Percentiles rank a stretch among this genome's conserved stretches.
These are phyloP conservation scores for Fusarium sp. DNA, from an alignment of 2,329 filamentous ascomycete genomes.

Conservation along the genomic window DNA sequence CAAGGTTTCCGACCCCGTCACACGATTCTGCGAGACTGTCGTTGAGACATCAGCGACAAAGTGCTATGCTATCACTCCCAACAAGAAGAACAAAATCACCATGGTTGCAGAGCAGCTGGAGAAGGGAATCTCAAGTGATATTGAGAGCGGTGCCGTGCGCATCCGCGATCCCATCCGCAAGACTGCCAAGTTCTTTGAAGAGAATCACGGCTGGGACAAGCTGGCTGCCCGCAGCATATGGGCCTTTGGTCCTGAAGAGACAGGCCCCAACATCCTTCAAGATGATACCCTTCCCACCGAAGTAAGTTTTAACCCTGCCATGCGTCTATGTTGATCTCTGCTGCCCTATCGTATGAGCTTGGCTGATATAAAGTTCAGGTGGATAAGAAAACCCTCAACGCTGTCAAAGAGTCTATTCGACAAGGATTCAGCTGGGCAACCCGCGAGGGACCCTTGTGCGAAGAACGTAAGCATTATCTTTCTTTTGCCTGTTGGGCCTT, in stretches of 20 bases:
- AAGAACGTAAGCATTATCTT: constrained; percentile 81
- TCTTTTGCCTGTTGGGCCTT: constrained; percentile 4
- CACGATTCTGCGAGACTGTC: constrained; percentile 96
- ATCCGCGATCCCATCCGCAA: constrained; percentile 94
- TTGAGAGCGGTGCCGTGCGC: constrained; percentile 88
- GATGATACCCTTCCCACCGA: constrained; percentile 96
- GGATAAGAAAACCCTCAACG: constrained; percentile 89
- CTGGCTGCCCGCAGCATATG: constrained; percentile 95
- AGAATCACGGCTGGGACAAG: constrained; percentile 97
- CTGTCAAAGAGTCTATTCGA: constrained; percentile 90
- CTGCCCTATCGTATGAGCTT: constrained; percentile 16
- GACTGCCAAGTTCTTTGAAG: constrained; percentile 96
- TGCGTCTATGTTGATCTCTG: background rate
- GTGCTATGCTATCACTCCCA: constrained; percentile 96
- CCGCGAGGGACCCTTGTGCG: constrained; percentile 93
- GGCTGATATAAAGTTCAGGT: constrained; percentile 64
- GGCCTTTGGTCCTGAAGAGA: constrained; percentile 97
- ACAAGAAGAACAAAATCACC: constrained; percentile 99
- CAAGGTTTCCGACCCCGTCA: constrained; percentile 98
- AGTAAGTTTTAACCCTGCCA: constrained; percentile 58
- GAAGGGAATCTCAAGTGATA: constrained; percentile 93
- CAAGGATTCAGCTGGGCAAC: constrained; percentile 98
- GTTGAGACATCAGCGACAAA: constrained; percentile 98
- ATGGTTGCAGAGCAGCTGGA: constrained; percentile 98
- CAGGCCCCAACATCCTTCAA: constrained; percentile 93